Conservation (phyloP, 2,329 filamentous ascomycete genomes). For the Colletotrichum sp. region DNA sequence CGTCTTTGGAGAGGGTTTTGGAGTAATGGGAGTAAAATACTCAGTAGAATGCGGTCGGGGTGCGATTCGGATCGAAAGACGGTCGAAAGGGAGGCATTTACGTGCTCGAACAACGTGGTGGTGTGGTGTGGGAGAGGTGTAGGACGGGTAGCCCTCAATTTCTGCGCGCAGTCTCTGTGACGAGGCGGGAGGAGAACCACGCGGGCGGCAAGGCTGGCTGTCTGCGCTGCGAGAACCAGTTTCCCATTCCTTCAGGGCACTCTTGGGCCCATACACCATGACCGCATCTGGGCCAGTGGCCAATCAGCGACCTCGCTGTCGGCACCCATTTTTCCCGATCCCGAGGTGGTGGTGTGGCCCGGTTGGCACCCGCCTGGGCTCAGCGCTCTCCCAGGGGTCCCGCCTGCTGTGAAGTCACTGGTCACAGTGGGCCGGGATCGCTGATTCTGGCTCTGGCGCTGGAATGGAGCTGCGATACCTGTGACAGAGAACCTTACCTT, state of each 20-base stretch:
- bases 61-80: neutral
- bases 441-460: neutral
- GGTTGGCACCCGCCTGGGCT: neutral
- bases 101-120: neutral
- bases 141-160: slow-evolving; percentile 20
- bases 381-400: neutral
- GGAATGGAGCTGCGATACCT: slow-evolving; percentile 11
- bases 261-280: neutral
- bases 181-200: slow-evolving; percentile 22
- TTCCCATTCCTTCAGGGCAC: neutral
- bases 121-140: slow-evolving; percentile 12
- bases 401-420: slow-evolving; percentile 7
- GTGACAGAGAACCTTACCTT: neutral
- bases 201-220: slow-evolving; percentile 21
- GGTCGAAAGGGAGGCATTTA: slow-evolving; percentile 8
- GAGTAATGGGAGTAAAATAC: neutral
- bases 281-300: neutral
- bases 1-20: neutral
- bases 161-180: slow-evolving; percentile 22
- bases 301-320: neutral
- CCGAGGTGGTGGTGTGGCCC: neutral
- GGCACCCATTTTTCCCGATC: slow-evolving; percentile 3
- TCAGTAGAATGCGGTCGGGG: neutral
- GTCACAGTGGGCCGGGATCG: slow-evolving; percentile 5
- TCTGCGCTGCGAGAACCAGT: neutral